These are phyloP conservation scores for Setaria viridis DNA, from an alignment of 202 grass and related monocot genomes.

Conservation along the genomic window DNA sequence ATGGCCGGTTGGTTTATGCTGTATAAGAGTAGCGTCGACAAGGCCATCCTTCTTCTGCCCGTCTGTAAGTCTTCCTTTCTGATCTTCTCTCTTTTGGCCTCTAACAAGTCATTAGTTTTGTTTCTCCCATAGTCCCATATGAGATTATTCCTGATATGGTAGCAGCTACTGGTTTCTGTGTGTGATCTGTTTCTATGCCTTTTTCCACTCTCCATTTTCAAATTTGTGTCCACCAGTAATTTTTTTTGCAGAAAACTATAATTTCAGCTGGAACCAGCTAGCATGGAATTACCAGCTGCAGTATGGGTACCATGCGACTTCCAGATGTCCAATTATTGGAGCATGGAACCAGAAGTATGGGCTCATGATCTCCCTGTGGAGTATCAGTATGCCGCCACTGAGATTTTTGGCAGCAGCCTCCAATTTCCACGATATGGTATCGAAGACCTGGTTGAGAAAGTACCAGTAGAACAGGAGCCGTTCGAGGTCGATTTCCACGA, in stretches of 20 bases:
- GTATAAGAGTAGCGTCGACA: background rate
- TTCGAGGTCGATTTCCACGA: background rate
- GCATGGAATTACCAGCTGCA: slow-evolving; percentile 18
- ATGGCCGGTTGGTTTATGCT: too few relatives aligned
- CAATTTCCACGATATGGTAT: background rate
- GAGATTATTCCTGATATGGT: background rate
- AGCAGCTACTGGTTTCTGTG: background rate
- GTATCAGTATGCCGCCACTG: background rate
- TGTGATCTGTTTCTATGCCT: background rate
- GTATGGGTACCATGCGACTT: background rate
- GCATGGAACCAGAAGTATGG: background rate
- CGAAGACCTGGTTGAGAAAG: background rate
- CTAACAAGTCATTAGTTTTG: background rate
- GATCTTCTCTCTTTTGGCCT: background rate
- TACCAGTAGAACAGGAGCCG: background rate
- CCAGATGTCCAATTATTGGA: slow-evolving; percentile 9
- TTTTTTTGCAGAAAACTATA: background rate
- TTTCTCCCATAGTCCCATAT: background rate
- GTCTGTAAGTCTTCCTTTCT: background rate
- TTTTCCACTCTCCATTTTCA: background rate
- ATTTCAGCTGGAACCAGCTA: background rate
- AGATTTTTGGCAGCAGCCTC: background rate
- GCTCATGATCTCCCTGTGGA: slow-evolving; percentile 12
- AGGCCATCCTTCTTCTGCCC: background rate
- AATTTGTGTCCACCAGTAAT: background rate